Conservation (phyloP, 78 protist genomes). For the Chrysochromulina tobinii region DNA sequence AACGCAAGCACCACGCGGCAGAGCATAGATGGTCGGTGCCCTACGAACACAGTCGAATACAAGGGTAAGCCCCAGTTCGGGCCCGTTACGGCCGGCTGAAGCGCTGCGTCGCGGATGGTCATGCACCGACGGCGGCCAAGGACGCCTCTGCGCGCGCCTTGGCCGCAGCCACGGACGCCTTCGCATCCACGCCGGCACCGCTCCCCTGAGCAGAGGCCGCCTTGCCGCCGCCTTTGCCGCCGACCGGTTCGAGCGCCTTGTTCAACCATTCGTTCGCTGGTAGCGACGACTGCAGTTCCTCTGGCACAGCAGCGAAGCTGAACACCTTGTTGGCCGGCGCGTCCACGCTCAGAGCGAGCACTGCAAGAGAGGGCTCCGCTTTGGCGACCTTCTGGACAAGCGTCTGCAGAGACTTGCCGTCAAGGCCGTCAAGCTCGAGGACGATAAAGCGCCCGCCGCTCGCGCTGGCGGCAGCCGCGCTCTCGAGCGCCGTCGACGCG, state of each 20-base stretch:
- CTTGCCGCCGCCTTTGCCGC: slow-evolving; percentile 56
- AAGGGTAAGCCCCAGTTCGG: too few species aligned
- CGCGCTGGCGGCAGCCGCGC: not conserved
- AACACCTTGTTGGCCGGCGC: not conserved
- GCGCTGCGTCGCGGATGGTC: too few species aligned
- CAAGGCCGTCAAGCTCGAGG: not conserved
- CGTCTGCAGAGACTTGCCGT: not conserved
- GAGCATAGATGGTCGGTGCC: too few species aligned
- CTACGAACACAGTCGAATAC: too few species aligned
- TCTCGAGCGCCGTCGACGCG: not conserved
- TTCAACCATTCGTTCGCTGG: slow-evolving; percentile 33
- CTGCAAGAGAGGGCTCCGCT: not conserved
- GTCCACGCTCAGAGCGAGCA: not conserved
- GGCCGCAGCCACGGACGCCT: too few species aligned
- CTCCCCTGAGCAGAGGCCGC: slow-evolving; percentile 29
- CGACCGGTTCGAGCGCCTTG: slow-evolving; percentile 19
- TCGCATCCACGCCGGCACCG: not conserved
- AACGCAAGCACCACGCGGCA: too few species aligned
- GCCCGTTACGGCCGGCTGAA: too few species aligned
- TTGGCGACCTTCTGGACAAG: not conserved
- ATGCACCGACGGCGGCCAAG: too few species aligned
- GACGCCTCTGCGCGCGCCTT: too few species aligned
- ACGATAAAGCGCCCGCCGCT: not conserved
- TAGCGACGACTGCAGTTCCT: not conserved
- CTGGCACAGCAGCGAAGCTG: not conserved